A percentile compares a stretch with the other conserved stretches of the same genome.
These are phyloP conservation scores for Rhodotorula babjevae DNA, from an alignment of 768 basidiomycete species.

Conservation along the genomic window DNA sequence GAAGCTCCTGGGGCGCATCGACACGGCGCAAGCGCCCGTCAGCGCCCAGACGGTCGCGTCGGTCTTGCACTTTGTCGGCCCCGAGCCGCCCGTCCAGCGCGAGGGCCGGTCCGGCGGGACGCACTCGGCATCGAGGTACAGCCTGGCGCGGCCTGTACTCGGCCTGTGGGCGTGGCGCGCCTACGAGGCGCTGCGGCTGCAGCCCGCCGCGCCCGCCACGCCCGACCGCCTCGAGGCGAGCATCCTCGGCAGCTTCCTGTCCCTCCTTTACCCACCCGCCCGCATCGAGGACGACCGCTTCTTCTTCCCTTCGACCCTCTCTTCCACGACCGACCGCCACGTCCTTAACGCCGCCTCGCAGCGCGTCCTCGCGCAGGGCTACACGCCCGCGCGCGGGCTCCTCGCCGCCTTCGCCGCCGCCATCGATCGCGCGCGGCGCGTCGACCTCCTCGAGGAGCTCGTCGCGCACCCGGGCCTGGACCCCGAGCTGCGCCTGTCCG, in stretches of 20 bases:
- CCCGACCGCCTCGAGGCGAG: not conserved
- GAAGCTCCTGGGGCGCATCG: not conserved
- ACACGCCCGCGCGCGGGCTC: not conserved
- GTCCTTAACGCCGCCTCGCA: not conserved
- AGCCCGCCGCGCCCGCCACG: not conserved
- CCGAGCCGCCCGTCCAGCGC: no score
- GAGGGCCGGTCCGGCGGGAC: no score
- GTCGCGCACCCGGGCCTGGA: fast-evolving
- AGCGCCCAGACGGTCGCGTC: conserved; percentile 2
- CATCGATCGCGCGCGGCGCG: not conserved
- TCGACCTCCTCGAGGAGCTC: conserved; percentile 6
- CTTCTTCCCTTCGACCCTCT: not conserved
- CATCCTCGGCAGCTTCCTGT: conserved; percentile 3
- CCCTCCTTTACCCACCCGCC: not conserved
- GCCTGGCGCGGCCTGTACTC: not conserved
- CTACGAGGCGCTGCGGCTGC: not conserved
- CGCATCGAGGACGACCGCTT: not conserved
- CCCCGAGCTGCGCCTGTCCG: not conserved
- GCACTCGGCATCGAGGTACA: not conserved
- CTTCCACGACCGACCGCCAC: not conserved
- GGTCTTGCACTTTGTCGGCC: conserved; percentile 2
- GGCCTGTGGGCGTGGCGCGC: not conserved
- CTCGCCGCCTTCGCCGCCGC: not conserved
- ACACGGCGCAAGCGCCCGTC: not conserved
- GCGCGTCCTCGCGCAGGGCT: not conserved